Evolutionary conservation across 208 protist genomes (phyloP).

Genomic region (Leptomonas pyrrhocoris): DNA sequence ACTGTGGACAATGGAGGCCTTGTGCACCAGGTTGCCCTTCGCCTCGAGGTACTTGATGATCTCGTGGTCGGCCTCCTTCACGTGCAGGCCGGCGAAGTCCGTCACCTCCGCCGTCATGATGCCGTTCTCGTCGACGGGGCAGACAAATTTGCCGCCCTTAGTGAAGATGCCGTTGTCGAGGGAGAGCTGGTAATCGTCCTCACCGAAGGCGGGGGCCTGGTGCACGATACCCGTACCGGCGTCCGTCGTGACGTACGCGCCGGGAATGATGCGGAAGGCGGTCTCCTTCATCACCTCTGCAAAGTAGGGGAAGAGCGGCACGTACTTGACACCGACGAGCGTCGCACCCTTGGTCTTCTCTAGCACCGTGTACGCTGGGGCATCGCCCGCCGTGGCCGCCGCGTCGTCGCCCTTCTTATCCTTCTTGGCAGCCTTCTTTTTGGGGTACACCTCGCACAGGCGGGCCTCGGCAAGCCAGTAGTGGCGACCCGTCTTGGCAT

Average conservation of each 20-base stretch:
- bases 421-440: constrained; percentile 60
- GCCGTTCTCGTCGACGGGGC: constrained; percentile 99
- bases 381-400: constrained; percentile 20
- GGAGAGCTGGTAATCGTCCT: constrained; percentile 99
- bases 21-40: constrained; percentile 89
- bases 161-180: constrained; percentile 94
- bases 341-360: constrained; percentile 86
- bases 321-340: constrained; percentile 94
- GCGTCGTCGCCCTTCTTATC: constrained; percentile 25
- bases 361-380: constrained; percentile 71
- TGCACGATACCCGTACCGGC: constrained; percentile 99
- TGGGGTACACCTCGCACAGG: constrained; percentile 77
- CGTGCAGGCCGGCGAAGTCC: constrained; percentile 95
- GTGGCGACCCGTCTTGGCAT: constrained; percentile 81
- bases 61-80: constrained; percentile 97
- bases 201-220: constrained; percentile 99
- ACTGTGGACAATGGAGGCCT: constrained; percentile 93
- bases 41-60: constrained; percentile 96
- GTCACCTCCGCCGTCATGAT: constrained; percentile 96
- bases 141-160: constrained; percentile 75
- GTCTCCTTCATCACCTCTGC: constrained; percentile 44
- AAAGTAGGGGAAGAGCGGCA: constrained; percentile 98
- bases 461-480: constrained; percentile 86
- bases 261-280: constrained; percentile 94
- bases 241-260: constrained; percentile 97